phyloP scores from a whole-genome alignment of 257 asterid species.

The Ligustrum vulgare region DNA sequence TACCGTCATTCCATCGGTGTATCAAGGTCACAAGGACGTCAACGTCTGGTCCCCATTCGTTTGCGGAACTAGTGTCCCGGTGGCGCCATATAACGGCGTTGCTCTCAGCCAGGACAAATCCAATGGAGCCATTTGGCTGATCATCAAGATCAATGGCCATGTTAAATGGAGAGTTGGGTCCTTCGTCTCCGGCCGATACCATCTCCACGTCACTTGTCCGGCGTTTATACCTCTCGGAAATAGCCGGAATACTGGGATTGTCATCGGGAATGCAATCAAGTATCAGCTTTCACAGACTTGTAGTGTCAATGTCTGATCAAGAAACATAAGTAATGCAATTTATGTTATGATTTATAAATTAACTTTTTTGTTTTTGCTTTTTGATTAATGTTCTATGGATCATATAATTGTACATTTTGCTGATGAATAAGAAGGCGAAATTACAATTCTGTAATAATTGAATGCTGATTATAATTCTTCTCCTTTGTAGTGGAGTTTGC shows the following conservation, averaged over 20 bases:
- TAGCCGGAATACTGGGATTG: constrained; percentile 40
- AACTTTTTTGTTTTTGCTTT: constrained; percentile 11
- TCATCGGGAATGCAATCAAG: constrained; percentile 61
- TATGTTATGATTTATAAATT: neutral
- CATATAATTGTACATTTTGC: constrained; percentile 33
- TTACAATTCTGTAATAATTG: constrained; percentile 21
- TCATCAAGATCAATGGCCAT: constrained; percentile 60
- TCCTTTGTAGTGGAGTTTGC: constrained; percentile 26
- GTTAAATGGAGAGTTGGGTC: constrained; percentile 75
- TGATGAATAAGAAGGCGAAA: constrained; percentile 23
- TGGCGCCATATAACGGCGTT: constrained; percentile 77
- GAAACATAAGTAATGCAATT: neutral
- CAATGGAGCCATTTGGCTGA: constrained; percentile 52
- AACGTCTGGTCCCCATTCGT: constrained; percentile 87
- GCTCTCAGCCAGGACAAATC: constrained; percentile 51
- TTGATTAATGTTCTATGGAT: constrained; percentile 18
- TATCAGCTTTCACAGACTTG: constrained; percentile 66
- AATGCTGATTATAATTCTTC: neutral
- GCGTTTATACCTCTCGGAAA: constrained; percentile 63
- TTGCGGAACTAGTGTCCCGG: constrained; percentile 62
- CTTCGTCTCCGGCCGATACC: constrained; percentile 61
- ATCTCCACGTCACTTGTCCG: constrained; percentile 71
- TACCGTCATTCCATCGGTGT: constrained; percentile 64
- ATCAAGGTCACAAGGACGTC: constrained; percentile 79
- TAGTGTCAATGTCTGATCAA: constrained; percentile 51